phyloP scores from a whole-genome alignment of 306 rosid species.

The Pyrus pyrifolia region DNA sequence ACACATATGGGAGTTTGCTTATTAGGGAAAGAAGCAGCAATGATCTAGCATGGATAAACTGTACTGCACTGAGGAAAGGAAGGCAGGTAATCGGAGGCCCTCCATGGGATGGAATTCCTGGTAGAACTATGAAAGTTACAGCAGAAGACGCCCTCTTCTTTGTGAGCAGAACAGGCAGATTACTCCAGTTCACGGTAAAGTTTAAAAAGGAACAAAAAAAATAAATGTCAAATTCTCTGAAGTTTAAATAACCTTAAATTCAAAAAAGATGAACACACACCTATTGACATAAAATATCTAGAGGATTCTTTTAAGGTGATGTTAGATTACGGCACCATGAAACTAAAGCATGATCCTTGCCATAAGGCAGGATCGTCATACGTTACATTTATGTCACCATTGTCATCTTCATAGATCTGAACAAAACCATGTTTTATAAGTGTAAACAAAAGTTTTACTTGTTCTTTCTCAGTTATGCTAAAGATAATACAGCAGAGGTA shows the following conservation, averaged over 20 bases:
- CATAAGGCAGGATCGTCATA: background rate
- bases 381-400: background rate
- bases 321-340: too few relatives aligned
- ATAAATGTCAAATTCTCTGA: background rate
- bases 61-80: conserved; percentile 63
- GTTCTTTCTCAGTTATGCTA: background rate
- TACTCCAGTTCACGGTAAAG: conserved; percentile 73
- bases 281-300: background rate
- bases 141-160: conserved; percentile 78
- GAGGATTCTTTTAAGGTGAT: background rate
- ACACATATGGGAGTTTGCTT: conserved; percentile 60
- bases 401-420: background rate
- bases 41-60: conserved; percentile 70
- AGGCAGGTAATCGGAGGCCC: conserved; percentile 57
- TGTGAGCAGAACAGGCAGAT: conserved; percentile 68
- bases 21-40: conserved; percentile 66
- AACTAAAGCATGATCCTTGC: background rate
- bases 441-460: too few relatives aligned
- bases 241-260: background rate
- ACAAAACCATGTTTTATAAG: background rate
- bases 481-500: background rate
- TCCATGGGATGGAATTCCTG: conserved; percentile 81
- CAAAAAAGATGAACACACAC: background rate
- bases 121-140: conserved; percentile 44
- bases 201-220: background rate